phyloP scores from a whole-genome alignment of 192 early-diverging fungal genomes.

The Coemansia sp. region DNA sequence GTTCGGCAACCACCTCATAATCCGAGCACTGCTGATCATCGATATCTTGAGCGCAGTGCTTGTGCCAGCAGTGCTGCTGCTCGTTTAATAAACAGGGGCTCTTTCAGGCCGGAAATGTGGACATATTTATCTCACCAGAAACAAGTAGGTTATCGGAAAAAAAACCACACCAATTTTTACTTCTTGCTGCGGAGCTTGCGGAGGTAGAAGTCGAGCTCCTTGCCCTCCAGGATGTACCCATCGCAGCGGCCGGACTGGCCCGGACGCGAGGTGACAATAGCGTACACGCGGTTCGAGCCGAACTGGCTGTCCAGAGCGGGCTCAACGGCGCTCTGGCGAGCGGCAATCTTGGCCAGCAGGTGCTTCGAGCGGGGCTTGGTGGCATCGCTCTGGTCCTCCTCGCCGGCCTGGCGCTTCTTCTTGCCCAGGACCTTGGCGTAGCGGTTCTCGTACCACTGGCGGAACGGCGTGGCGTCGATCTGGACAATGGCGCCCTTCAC shows the following conservation, averaged over 20 bases:
- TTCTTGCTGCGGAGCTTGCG: conserved; percentile 75
- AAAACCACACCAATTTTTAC: conserved; percentile 29
- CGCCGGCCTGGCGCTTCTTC: conserved; percentile 53
- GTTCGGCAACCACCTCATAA: conserved; percentile 46
- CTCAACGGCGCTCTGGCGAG: conserved; percentile 86
- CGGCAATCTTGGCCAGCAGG: conserved; percentile 81
- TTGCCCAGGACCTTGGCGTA: conserved; percentile 87
- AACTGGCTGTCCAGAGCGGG: conserved; percentile 90
- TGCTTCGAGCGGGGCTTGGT: conserved; percentile 87
- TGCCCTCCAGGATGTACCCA: conserved; percentile 98
- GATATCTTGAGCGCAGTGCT: conserved; percentile 19
- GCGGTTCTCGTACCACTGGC: conserved; percentile 99
- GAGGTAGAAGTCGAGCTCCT: conserved; percentile 99
- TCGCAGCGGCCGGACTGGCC: conserved; percentile 97
- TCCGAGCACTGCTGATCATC: conserved; percentile 45
- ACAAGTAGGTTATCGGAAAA: conserved; percentile 5
- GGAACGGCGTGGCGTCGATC: conserved; percentile 98
- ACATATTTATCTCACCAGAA: conserved; percentile 6
- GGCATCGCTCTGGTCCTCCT: conserved; percentile 61
- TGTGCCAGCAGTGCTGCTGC: conserved; percentile 17
- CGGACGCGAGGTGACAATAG: conserved; percentile 90
- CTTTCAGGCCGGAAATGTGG: neutral
- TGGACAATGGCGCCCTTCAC: conserved; percentile 98
- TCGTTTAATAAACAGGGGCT: neutral
- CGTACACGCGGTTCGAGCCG: conserved; percentile 87